phyloP scores from a whole-genome alignment of 768 basidiomycete genomes.

The Filobasidium wieringae region DNA sequence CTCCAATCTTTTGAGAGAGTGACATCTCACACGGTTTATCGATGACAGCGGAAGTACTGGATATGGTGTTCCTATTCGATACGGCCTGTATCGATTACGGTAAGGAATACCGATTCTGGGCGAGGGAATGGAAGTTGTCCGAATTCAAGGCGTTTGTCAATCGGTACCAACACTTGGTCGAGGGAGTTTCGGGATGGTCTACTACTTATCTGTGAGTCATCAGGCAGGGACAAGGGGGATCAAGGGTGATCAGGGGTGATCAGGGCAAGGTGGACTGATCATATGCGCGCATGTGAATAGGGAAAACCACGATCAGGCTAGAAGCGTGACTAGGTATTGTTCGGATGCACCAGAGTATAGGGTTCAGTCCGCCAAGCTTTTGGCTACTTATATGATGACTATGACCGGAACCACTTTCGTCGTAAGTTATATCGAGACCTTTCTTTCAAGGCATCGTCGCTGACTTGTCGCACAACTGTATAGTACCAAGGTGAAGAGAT shows the following conservation, averaged over 20 bases:
- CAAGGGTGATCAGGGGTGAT: background rate
- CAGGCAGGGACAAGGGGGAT: background rate
- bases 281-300: background rate
- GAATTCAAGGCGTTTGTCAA: slow-evolving; percentile 46
- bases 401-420: slow-evolving; percentile 51
- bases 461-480: background rate
- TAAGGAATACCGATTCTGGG: slow-evolving; percentile 38
- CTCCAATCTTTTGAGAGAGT: slow-evolving; percentile 21
- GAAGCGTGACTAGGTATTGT: slow-evolving; percentile 57
- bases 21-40: slow-evolving; percentile 34
- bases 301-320: slow-evolving; percentile 15
- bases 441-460: background rate
- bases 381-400: slow-evolving; percentile 49
- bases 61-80: slow-evolving; percentile 37
- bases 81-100: slow-evolving; percentile 42
- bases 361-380: slow-evolving; percentile 51
- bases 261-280: background rate
- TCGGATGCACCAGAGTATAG: slow-evolving; percentile 54
- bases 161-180: slow-evolving; percentile 52
- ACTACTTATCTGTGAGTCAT: slow-evolving; percentile 34
- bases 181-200: slow-evolving; percentile 57
- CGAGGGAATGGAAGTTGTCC: slow-evolving; percentile 44
- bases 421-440: background rate
- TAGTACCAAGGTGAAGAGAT: slow-evolving; percentile 60
- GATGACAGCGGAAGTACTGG: slow-evolving; percentile 43